Evolutionary conservation across 257 asterid species (phyloP).

Genomic region (Haberlea rhodopensis): DNA sequence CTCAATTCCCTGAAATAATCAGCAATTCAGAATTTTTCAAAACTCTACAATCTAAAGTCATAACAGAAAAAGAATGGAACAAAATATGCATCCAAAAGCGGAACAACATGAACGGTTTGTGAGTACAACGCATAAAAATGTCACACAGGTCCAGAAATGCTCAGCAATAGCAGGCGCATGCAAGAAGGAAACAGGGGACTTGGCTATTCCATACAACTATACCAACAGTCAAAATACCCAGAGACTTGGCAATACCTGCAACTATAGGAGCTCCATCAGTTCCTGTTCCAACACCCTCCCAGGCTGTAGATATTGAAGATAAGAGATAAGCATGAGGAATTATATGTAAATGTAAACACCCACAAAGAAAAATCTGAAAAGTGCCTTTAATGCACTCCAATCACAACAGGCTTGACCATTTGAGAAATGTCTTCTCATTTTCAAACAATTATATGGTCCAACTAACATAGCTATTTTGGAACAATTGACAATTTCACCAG

Average conservation of each 20-base stretch:
- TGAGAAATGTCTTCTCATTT: conserved; percentile 3
- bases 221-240: conserved; percentile 94
- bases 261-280: conserved; percentile 95
- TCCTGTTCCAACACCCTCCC: conserved; percentile 99
- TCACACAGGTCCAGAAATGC: too few species aligned
- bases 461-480: not conserved
- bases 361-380: not conserved
- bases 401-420: not conserved
- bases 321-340: conserved; percentile 9
- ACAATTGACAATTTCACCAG: not conserved
- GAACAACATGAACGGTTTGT: too few species aligned
- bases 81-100: too few species aligned
- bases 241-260: conserved; percentile 81
- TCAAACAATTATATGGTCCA: not conserved
- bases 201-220: too few species aligned
- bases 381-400: conserved; percentile 5
- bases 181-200: too few species aligned
- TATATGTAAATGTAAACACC: not conserved
- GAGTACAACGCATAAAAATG: too few species aligned
- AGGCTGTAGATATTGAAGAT: conserved; percentile 49
- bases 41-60: too few species aligned
- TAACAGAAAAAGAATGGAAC: too few species aligned
- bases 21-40: too few species aligned
- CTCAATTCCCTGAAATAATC: too few species aligned
- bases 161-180: too few species aligned